Conservation (phyloP, 2,329 filamentous ascomycete genomes). For the Ceratocystis papillata region DNA sequence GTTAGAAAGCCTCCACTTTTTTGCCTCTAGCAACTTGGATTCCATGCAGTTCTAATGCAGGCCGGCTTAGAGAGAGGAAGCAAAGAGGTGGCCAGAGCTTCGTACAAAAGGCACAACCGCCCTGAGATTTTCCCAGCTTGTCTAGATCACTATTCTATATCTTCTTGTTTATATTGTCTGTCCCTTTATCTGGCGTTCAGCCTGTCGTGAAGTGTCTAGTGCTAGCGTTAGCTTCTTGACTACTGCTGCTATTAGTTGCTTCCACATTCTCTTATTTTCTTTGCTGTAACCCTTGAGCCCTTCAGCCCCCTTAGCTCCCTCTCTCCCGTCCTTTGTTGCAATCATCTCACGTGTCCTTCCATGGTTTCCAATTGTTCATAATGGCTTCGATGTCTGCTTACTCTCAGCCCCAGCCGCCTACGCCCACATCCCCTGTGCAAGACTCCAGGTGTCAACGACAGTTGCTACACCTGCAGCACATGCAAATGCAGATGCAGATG, state of each 20-base stretch:
- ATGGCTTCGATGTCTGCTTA: slow-evolving; percentile 20
- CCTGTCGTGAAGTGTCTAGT: too few species aligned
- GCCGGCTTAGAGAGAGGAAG: not conserved
- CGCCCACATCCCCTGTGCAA: not conserved
- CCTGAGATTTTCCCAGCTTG: not conserved
- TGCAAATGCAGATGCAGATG: slow-evolving; percentile 12
- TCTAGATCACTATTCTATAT: not conserved
- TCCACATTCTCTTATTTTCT: too few species aligned
- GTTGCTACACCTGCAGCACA: slow-evolving; percentile 10
- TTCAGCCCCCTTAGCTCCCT: not conserved
- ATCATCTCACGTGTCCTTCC: not conserved
- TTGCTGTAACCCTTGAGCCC: not conserved
- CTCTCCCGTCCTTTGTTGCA: not conserved
- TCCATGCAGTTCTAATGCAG: slow-evolving; percentile 11
- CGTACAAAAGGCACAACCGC: slow-evolving; percentile 11
- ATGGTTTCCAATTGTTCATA: not conserved
- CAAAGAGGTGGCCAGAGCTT: slow-evolving; percentile 15
- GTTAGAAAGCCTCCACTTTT: slow-evolving; percentile 12
- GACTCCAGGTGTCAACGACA: slow-evolving; percentile 13
- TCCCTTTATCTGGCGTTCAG: not conserved
- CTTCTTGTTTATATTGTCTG: not conserved
- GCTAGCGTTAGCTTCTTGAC: not conserved
- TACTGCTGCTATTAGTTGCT: not conserved
- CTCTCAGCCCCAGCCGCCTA: slow-evolving; percentile 15
- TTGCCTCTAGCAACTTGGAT: not conserved